Base-by-base conservation (phyloP, 768 basidiomycete species). In the Mycena sanguinolenta region DNA sequence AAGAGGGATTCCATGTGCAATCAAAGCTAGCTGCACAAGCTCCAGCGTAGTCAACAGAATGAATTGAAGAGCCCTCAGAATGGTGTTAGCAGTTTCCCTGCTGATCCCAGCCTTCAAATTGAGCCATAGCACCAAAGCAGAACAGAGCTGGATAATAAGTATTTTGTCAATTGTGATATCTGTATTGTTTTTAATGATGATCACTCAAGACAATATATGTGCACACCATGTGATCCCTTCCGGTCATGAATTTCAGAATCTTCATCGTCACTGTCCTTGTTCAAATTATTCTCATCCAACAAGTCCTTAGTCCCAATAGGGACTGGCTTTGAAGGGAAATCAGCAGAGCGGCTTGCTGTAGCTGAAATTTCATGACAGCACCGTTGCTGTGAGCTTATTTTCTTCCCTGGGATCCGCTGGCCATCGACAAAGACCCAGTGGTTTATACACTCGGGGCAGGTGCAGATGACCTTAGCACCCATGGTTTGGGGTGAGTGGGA, bases 51-150 rank as follows among this genome's bases (percentile, higher is more conserved):
- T n/a, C n/a, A n/a, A n/a, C n/a, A n/a, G n/a, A n/a, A 72, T 72
- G n/a, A 72, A 55, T 49, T 65, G 61, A 53, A 72, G 71, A 30
- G 61, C 71, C 50, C 50, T 59, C 10, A 72, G 61, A 28, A 67
- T 44, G 39, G 62, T 63, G 27, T 72, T 72, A 10, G 70, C 42
- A 61, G 60, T 60, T 53, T 58, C 53, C 1, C 61, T 60, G 61
- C 70, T 67, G 52, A 72, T 58, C 25, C 70, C 54, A 59, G 60
- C 70, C 30, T 67, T 63, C 14, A 72, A 54, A 58, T 67, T 53
- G 6, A 67, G 53, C 70, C 70, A 72, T 55, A 64, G 42, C 32
- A 72, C n/a, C n/a, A 67, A 65, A 27, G 55, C n/a, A n/a, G 55
- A 28, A 52, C 70, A 72, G 19, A 72, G 65, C 30, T 63, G 32